These are phyloP conservation scores for Strobilomyces confusus DNA, from an alignment of 768 basidiomycete genomes.

Conservation along the genomic window DNA sequence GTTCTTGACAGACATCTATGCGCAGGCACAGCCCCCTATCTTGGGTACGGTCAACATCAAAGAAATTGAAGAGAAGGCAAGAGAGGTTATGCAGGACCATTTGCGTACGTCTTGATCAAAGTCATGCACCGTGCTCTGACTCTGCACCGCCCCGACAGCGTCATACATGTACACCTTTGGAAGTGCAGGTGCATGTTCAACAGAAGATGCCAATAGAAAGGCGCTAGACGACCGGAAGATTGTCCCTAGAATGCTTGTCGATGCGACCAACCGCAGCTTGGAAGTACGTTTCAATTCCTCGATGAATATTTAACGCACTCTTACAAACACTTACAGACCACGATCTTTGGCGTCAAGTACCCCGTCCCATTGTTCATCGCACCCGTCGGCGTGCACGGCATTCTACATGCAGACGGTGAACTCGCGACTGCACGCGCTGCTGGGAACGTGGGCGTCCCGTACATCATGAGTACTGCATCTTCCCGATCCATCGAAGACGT, in stretches of 20 bases:
- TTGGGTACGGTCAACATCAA: slow-evolving; percentile 60
- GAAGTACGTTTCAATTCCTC: slow-evolving; percentile 43
- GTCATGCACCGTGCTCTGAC: no score
- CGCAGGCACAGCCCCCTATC: slow-evolving; percentile 15
- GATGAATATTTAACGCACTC: background rate
- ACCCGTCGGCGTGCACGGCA: slow-evolving; percentile 71
- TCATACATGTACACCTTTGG: slow-evolving; percentile 75
- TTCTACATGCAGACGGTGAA: slow-evolving; percentile 69
- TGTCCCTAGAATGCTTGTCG: slow-evolving; percentile 72
- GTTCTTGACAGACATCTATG: slow-evolving; percentile 23
- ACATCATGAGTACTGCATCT: slow-evolving; percentile 73
- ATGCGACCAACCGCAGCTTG: slow-evolving; percentile 55
- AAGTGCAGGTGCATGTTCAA: slow-evolving; percentile 68
- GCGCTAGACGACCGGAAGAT: slow-evolving; percentile 69
- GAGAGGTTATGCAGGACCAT: slow-evolving; percentile 56
- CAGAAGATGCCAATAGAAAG: slow-evolving; percentile 60
- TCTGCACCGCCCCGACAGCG: slow-evolving; percentile 32
- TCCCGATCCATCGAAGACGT: slow-evolving; percentile 72
- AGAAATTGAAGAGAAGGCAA: slow-evolving; percentile 62
- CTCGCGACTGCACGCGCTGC: slow-evolving; percentile 67
- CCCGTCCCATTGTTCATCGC: slow-evolving; percentile 62
- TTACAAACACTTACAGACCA: slow-evolving; percentile 44
- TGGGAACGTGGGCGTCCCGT: slow-evolving; percentile 56
- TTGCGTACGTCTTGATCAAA: slow-evolving; percentile 37
- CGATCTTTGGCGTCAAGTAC: slow-evolving; percentile 64